Percentiles rank a stretch among this genome's conserved stretches.
phyloP scores from a whole-genome alignment of 306 rosid genomes.

The Cyclanthera cordifolia region DNA sequence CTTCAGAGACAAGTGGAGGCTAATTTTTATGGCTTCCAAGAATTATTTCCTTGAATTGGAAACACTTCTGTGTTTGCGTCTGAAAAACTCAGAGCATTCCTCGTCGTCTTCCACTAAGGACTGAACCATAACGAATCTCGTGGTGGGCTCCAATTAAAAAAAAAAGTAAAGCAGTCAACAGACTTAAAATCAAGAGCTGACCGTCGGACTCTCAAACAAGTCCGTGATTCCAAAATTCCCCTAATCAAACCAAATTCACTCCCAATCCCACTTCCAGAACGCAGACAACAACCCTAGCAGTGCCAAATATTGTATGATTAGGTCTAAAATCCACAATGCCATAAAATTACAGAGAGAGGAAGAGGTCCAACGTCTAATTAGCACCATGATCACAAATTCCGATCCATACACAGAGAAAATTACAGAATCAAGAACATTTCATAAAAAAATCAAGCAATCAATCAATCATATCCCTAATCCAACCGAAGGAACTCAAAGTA shows the following conservation, averaged over 20 bases:
- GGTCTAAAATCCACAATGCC: slow-evolving; percentile 1
- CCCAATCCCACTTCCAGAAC: background rate
- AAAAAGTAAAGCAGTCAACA: slow-evolving; percentile 8
- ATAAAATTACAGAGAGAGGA: background rate
- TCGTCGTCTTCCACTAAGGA: slow-evolving; percentile 11
- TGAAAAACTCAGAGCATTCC: slow-evolving; percentile 5
- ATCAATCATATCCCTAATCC: too few species aligned
- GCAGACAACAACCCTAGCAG: background rate
- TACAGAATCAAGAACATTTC: too few species aligned
- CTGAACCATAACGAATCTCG: slow-evolving; percentile 6
- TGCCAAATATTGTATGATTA: background rate
- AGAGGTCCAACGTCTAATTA: too few species aligned
- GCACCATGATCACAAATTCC: too few species aligned
- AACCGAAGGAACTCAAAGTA: too few species aligned
- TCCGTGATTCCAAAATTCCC: background rate
- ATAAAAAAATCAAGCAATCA: too few species aligned
- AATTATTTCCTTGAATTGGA: background rate
- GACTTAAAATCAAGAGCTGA: slow-evolving; percentile 2
- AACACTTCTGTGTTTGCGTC: background rate
- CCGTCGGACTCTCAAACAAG: background rate
- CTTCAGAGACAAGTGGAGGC: background rate
- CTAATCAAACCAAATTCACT: background rate
- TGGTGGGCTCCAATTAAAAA: slow-evolving; percentile 10
- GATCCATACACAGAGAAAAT: too few species aligned
- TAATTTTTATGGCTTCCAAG: background rate